A percentile compares a stretch with the other conserved stretches of the same genome.
Conservation (phyloP, 2,329 filamentous ascomycete species). For the Aspergillus sp. region DNA sequence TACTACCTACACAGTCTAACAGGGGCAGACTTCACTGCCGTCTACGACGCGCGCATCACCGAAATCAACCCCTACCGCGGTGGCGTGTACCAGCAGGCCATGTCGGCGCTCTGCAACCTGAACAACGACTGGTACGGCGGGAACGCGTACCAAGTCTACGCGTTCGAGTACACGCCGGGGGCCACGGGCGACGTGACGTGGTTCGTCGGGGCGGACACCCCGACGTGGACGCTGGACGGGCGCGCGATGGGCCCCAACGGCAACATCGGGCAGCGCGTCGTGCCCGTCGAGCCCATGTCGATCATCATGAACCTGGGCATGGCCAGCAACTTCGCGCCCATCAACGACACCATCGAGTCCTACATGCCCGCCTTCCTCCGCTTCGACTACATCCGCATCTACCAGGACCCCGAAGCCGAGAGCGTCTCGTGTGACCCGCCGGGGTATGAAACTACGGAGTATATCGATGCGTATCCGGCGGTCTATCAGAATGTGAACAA, state of each 20-base stretch:
- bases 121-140: constrained; percentile 61
- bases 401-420: constrained; percentile 52
- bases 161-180: constrained; percentile 56
- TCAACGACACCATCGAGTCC: constrained; percentile 49
- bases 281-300: constrained; percentile 59
- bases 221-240: constrained; percentile 55
- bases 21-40: constrained; percentile 54
- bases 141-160: constrained; percentile 53
- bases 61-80: constrained; percentile 53
- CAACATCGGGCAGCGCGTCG: constrained; percentile 56
- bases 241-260: constrained; percentile 57
- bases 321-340: constrained; percentile 54
- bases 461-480: constrained; percentile 53
- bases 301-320: constrained; percentile 63
- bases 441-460: constrained; percentile 57
- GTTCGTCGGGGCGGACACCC: constrained; percentile 57
- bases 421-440: constrained; percentile 58
- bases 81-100: constrained; percentile 53
- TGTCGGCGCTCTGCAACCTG: constrained; percentile 52
- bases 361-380: constrained; percentile 57
- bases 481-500: constrained; percentile 56
- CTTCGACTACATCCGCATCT: constrained; percentile 62
- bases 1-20: background rate
- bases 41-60: constrained; percentile 53
- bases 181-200: constrained; percentile 54